A percentile compares a stretch with the other conserved stretches of the same genome.
These are phyloP conservation scores for Blumeriella jaapii DNA, from an alignment of 2,329 filamentous ascomycete genomes.

Conservation along the genomic window DNA sequence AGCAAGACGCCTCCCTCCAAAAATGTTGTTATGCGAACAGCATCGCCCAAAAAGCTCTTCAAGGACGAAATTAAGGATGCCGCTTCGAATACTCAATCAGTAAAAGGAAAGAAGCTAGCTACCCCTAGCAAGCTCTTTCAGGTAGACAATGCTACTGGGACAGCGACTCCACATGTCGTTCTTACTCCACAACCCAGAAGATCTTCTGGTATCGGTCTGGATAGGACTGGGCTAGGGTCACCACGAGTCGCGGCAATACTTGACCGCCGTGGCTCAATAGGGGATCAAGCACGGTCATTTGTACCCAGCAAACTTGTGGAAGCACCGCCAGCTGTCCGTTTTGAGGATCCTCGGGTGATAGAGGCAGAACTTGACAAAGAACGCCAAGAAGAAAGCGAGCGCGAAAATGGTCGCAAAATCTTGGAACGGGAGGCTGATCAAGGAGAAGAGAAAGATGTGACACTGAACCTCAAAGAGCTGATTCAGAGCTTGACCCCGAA, in stretches of 20 bases:
- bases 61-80: slow-evolving; percentile 30
- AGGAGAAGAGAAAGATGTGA: slow-evolving; percentile 47
- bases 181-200: slow-evolving; percentile 48
- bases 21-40: slow-evolving; percentile 34
- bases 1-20: slow-evolving; percentile 38
- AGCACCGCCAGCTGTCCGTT: slow-evolving; percentile 44
- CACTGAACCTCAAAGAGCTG: slow-evolving; percentile 61
- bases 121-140: slow-evolving; percentile 39
- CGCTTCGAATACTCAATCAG: slow-evolving; percentile 21
- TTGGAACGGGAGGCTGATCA: slow-evolving; percentile 41
- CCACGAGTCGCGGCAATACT: slow-evolving; percentile 61
- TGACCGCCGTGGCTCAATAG: slow-evolving; percentile 59
- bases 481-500: slow-evolving; percentile 69
- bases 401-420: slow-evolving; percentile 46
- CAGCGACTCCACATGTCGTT: slow-evolving; percentile 50
- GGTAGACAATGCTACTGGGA: slow-evolving; percentile 40
- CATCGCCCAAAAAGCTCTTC: slow-evolving; percentile 37
- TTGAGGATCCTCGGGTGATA: slow-evolving; percentile 52
- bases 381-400: slow-evolving; percentile 46
- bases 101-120: slow-evolving; percentile 28
- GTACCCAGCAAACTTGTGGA: slow-evolving; percentile 36
- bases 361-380: slow-evolving; percentile 53
- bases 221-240: slow-evolving; percentile 61
- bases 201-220: slow-evolving; percentile 58
- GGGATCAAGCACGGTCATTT: slow-evolving; percentile 53